These are phyloP conservation scores for Tinospora cordifolia DNA, from an alignment of 164 flowering plant genomes.

Conservation along the genomic window DNA sequence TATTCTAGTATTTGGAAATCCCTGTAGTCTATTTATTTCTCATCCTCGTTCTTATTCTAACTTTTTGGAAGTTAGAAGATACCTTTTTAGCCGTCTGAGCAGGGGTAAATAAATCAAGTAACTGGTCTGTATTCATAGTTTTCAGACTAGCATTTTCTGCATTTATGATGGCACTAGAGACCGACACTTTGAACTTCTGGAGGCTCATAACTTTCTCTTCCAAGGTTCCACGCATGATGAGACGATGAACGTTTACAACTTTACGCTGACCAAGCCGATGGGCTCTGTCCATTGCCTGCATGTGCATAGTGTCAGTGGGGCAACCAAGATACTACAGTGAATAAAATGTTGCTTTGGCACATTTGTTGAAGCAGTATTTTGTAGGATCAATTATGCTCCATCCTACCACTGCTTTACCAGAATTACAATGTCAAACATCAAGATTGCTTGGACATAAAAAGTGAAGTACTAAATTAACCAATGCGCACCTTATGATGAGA, in stretches of 20 bases:
- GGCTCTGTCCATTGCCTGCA: constrained; percentile 99
- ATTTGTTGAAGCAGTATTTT: too few relatives aligned
- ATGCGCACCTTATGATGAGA: too few relatives aligned
- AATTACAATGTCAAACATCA: too few relatives aligned
- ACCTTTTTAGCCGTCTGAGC: constrained; percentile 70
- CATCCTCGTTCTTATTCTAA: too few relatives aligned
- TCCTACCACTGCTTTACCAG: too few relatives aligned
- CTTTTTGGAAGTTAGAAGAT: neutral
- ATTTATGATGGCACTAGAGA: constrained; percentile 90
- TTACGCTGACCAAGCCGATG: constrained; percentile 89
- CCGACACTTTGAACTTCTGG: constrained; percentile 83
- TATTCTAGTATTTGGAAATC: too few relatives aligned
- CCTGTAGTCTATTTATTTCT: too few relatives aligned
- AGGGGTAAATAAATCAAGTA: constrained; percentile 92
- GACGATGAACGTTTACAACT: constrained; percentile 97
- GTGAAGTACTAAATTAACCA: too few relatives aligned
- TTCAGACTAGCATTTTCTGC: constrained; percentile 92
- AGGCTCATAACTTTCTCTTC: constrained; percentile 99
- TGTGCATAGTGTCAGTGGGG: neutral
- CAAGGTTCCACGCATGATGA: constrained; percentile 94
- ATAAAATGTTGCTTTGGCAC: too few relatives aligned
- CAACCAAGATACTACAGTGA: neutral
- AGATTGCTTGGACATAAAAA: too few relatives aligned
- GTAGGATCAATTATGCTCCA: too few relatives aligned
- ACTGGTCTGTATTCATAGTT: constrained; percentile 96